Base-by-base conservation (phyloP, 2,329 filamentous ascomycete species). In the Fusarium liriodendri region DNA sequence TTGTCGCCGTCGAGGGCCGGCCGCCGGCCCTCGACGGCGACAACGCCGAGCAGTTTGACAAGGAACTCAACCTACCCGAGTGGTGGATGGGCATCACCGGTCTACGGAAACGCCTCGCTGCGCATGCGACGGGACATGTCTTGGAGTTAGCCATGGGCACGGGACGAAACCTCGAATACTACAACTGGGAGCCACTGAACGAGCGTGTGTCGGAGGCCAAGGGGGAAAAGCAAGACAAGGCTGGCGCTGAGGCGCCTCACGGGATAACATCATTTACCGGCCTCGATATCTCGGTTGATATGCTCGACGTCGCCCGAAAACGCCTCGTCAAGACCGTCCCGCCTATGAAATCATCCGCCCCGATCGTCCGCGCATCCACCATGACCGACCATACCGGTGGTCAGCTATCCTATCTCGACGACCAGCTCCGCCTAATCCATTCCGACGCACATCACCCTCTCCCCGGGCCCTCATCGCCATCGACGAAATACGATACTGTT, bases 61-160 rank as follows among this genome's bases (percentile, higher is more conserved):
- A 84, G 65, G 86, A 87, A 69, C 88, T 92, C 40, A 85, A 91
- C 78, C 82, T 85, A 75, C 87, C 87, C 5, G 90, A 92, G 80
- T 85, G 83, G 80, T 83, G 88, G 74, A 88, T 88, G 83, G 89
- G 90, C 57, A 86, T 92, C 73, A 85, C 83, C 7, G 81, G 80
- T 20, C 80, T 91, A 61, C 86, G 90, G 13, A 82, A 83, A 60
- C 81, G 82, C 25, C 82, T 92, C 29, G 87, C 87, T 2, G 77
- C 80, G 14, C 79, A 81, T 35, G 89, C 87, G 7, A 79, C 79
- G 0, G 90, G 90, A 2, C 83, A 90, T 78, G 90, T 92, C 14
- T 85, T 92, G 35, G 90, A 92, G 80, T 84, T 92, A 14, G 90
- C 89, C 20, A 86, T 92, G 65, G 90, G 90, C 20, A 91, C 90